phyloP scores from a whole-genome alignment of 2,329 filamentous ascomycete genomes.

The Ceratocystis variospora region DNA sequence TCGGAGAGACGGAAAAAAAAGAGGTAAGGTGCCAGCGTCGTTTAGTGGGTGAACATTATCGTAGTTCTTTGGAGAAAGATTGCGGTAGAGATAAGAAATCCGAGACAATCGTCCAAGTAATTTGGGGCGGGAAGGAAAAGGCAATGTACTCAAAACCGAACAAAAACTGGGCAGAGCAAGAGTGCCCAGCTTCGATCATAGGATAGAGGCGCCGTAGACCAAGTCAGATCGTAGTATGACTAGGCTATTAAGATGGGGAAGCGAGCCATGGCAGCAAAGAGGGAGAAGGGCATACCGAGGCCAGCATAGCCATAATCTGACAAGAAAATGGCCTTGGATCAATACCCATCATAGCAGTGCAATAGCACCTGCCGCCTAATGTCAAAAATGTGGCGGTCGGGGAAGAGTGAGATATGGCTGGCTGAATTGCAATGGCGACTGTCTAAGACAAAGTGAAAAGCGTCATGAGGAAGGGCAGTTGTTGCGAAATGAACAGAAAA shows the following conservation, averaged over 20 bases:
- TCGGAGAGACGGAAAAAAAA: neutral
- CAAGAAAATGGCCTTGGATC: neutral
- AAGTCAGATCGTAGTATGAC: neutral
- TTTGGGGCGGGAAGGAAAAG: neutral
- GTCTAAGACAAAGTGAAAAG: neutral
- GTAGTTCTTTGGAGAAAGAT: neutral
- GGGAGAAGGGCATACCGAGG: neutral
- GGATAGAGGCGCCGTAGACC: neutral
- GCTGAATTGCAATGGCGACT: conserved; percentile 3
- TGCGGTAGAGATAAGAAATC: conserved; percentile 1
- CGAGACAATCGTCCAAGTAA: neutral
- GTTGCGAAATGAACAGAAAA: neutral
- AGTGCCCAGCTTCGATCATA: neutral
- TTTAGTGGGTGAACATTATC: neutral
- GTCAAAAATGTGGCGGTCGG: neutral
- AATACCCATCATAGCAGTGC: neutral
- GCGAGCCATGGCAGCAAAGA: too few relatives aligned
- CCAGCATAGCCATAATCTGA: neutral
- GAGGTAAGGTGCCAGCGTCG: neutral
- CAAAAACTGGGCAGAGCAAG: neutral
- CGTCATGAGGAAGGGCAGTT: neutral
- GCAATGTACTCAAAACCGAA: neutral
- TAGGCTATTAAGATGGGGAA: neutral
- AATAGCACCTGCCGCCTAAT: neutral
- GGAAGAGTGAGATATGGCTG: neutral